Evolutionary conservation across 140 eudicot species (phyloP), one percentile per base, ranked within the genome.

Genomic region (Stevia rebaudiana): DNA sequence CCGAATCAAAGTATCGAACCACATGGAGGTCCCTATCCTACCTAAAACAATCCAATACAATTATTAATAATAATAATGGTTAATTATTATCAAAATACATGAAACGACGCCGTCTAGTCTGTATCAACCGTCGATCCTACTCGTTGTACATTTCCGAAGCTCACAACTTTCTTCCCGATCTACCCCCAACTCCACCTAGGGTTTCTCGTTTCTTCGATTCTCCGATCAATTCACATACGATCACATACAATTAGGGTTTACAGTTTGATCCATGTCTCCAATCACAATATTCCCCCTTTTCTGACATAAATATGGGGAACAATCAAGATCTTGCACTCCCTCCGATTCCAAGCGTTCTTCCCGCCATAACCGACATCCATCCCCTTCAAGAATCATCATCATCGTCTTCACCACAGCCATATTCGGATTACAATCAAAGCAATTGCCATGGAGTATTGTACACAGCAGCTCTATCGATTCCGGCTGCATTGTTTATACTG

Each of bases 381-480:
- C 52, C 18, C 57, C 35, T n/a, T 11, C 12, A 17, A 17, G 46
- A 63, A 41, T 64, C 67, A 50, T 36, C 71, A 40, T 53, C 67
- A 49, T 35, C 71, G 30, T 25, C 74, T 7, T 22, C 74, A 30
- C 44, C 66, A 1, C 19, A 55, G 41, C 48, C 60, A 2, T 16
- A 24, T 37, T 37, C 76, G 19, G 9, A 71, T 50, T 0, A 30
- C 33, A 24, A 37, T 50, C 52, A 64, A 30, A 54, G 7, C 42
- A 50, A 52, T 40, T 87, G 95, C 81, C 87, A 74, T 74, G 84
- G 94, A 22, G 69, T 87, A 43, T 80, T 79, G 75, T 81, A 81
- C 77, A 78, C 80, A 9, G 82, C 86, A 0, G 82, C 72, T 44
- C 62, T 87, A 19, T 76, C 84, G 17, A 61, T 87, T 46, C 84